Conservation (phyloP, 2,329 filamentous ascomycete genomes). For the Alternaria conjuncta region DNA sequence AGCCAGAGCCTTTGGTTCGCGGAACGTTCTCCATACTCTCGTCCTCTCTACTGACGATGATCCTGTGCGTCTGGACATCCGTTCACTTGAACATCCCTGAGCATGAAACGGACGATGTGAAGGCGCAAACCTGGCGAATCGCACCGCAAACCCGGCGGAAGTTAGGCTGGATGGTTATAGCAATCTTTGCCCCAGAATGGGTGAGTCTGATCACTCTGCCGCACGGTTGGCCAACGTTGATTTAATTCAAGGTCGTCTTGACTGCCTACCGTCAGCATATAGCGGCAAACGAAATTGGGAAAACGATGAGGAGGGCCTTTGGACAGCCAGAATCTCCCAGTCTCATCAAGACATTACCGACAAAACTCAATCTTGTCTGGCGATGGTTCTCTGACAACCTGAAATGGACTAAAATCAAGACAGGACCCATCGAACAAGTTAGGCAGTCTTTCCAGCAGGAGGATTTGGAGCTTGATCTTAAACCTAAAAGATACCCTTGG, state of each 20-base stretch:
- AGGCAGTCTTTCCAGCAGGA: too few species aligned
- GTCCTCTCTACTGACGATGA: neutral
- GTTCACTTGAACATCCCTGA: neutral
- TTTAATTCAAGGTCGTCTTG: neutral
- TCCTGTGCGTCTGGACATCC: neutral
- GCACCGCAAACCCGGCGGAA: neutral
- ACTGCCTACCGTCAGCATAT: neutral
- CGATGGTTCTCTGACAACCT: too few species aligned
- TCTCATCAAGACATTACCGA: neutral
- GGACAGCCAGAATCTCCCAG: neutral
- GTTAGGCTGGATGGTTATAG: neutral
- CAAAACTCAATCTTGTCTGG: too few species aligned
- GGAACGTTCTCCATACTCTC: neutral
- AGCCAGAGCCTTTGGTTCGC: neutral
- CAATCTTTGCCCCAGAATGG: neutral
- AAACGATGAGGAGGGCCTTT: neutral
- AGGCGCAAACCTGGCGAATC: too few species aligned
- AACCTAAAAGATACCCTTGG: neutral
- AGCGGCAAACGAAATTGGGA: rapidly evolving
- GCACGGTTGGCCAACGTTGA: neutral
- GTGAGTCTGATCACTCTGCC: too few species aligned
- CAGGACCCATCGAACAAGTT: too few species aligned
- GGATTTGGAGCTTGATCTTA: neutral
- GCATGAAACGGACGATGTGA: too few species aligned
- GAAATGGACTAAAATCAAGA: too few species aligned